Conservation (phyloP, 2,329 filamentous ascomycete genomes). For the Mycosphaerella arachidis region DNA sequence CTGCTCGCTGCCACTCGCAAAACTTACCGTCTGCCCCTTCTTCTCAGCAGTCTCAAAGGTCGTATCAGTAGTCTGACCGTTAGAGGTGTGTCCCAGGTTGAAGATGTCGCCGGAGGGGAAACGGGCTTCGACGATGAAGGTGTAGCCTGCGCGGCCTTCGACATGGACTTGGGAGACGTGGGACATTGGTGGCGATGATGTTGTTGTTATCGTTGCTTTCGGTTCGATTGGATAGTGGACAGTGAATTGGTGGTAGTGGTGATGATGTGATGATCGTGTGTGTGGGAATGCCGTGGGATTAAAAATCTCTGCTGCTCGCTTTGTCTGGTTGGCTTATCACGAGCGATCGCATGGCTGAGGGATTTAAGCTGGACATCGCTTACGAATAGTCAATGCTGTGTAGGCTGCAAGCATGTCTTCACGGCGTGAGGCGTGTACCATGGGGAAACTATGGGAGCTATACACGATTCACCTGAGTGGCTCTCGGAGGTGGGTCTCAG, state of each 20-base stretch:
- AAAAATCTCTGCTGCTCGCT: neutral
- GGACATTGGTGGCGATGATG: neutral
- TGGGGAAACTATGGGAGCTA: neutral
- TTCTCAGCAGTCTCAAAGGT: neutral
- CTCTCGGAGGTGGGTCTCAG: neutral
- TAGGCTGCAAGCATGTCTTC: neutral
- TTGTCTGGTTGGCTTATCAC: neutral
- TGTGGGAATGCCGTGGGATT: neutral
- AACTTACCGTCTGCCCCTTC: neutral
- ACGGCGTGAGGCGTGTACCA: neutral
- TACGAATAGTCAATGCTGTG: no score
- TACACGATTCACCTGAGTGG: neutral
- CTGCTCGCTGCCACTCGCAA: no score
- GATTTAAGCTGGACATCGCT: neutral
- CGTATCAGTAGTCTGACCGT: neutral
- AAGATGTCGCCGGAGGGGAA: neutral
- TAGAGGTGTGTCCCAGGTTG: neutral
- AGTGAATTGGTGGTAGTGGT: neutral
- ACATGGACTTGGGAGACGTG: neutral
- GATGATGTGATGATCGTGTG: neutral
- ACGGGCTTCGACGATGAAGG: constrained; percentile 4
- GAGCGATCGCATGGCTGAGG: neutral
- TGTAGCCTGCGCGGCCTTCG: neutral
- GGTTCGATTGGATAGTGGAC: no score
- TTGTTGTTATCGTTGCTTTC: neutral